A percentile compares a stretch with the other conserved stretches of the same genome.
These are phyloP conservation scores for Hypoxylon perforatum DNA, from an alignment of 495 filamentous ascomycete species.

Conservation along the genomic window DNA sequence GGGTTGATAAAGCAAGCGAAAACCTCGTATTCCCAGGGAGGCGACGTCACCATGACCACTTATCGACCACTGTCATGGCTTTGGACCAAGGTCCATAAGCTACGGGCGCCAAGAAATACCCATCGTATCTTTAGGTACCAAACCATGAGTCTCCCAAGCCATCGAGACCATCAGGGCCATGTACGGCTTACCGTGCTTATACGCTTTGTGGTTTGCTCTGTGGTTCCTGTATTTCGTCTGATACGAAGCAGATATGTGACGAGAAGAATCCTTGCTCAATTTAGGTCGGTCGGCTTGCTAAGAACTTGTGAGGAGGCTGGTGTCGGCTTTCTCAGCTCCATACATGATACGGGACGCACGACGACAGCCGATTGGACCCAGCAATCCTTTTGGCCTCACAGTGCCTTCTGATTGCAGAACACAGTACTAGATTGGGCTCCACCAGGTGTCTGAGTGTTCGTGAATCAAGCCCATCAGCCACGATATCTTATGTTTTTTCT, in stretches of 20 bases:
- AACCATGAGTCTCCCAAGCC: no score
- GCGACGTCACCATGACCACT: constrained; percentile 38
- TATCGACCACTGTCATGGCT: constrained; percentile 15
- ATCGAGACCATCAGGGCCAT: no score
- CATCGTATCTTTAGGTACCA: constrained; percentile 10
- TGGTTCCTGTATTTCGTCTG: not conserved
- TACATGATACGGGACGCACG: not conserved
- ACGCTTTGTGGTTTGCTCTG: not conserved
- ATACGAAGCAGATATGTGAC: constrained; percentile 1
- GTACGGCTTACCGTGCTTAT: not conserved
- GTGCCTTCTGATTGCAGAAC: not conserved
- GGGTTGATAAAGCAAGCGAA: constrained; percentile 27
- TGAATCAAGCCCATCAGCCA: constrained; percentile 36
- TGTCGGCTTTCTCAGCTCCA: constrained; percentile 1
- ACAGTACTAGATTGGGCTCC: constrained; percentile 21
- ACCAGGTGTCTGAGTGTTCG: constrained; percentile 18
- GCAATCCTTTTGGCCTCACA: not conserved
- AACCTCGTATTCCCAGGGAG: constrained; percentile 40
- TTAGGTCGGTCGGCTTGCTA: not conserved
- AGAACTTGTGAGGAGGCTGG: constrained; percentile 20
- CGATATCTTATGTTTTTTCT: constrained; percentile 29
- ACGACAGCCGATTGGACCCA: not conserved
- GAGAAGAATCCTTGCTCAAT: not conserved
- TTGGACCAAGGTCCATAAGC: constrained; percentile 9
- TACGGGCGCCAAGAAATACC: constrained; percentile 21